Evolutionary conservation across 1,284 basidiomycete genomes (phyloP), one percentile per base, ranked within the genome.

Genomic region (Malassezia sympodialis): DNA sequence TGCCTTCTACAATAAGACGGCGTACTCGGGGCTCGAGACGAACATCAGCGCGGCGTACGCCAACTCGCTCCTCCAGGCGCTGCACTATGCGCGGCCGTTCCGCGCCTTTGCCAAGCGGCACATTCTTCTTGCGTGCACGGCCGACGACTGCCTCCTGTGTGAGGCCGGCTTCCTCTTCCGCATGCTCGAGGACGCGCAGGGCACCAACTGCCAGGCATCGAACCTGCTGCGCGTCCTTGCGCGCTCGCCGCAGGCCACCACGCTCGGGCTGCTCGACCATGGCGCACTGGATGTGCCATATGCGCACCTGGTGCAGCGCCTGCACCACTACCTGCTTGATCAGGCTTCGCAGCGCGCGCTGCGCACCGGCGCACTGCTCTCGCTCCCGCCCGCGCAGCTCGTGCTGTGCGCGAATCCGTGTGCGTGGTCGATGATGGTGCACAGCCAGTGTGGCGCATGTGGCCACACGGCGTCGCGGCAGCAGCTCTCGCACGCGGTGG

Each of bases 31-130:
- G 4, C 80, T 99, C 46, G 94, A 98, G 76, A 96, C 93, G 1
- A 90, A 98, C 73, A 96, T 98, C 58, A 80, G 88, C 50, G 94
- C 96, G 75, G 96, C 90, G 17, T 99, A 98, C 77, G 94, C 93
- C 24, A 98, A 99, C 72, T 79, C 90, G 1, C 76, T 96, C 23
- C 78, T 99, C 1, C 93, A 98, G 75, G 83, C 86, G 3, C 81
- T 98, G 75, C 87, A 94, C 73, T 93, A 90, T 74, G 82, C 82
- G 24, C 66, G 78, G 28, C 87, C 91, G 0, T 82, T 96, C 40
- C 82, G 90, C 30, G 79, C 77, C 15, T 78, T 94, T 34, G 90
- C 90, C 14, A 90, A 88, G 76, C 87, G 87, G 0, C 94, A 99
- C 71, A 90, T 90, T 60, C 84, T 86, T 1, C 60, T 66, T n/a